Conservation (phyloP, 108 stramenopile species). For the Nitzschia putrida region DNA sequence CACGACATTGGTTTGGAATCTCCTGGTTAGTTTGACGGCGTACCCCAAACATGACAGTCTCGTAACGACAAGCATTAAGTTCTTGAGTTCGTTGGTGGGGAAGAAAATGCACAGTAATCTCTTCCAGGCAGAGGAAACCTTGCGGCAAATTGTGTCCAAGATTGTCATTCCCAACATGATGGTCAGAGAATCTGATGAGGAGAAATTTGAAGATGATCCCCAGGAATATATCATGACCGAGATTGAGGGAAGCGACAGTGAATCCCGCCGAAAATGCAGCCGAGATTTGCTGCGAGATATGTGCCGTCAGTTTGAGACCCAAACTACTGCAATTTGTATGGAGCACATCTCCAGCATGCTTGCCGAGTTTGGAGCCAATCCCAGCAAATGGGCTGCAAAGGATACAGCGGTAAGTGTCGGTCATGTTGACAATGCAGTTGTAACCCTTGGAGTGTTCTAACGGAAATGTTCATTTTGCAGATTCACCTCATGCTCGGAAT, state of each 20-base stretch:
- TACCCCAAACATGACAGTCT: slow-evolving; percentile 87
- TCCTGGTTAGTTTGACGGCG: slow-evolving; percentile 71
- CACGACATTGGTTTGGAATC: slow-evolving; percentile 85
- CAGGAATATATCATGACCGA: slow-evolving; percentile 94
- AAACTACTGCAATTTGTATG: slow-evolving; percentile 82
- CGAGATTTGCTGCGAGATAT: slow-evolving; percentile 91
- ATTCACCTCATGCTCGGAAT: slow-evolving; percentile 94
- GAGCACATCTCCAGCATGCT: slow-evolving; percentile 87
- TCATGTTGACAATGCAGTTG: neutral
- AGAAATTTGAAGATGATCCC: slow-evolving; percentile 96
- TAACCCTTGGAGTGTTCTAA: neutral
- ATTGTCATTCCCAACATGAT: slow-evolving; percentile 96
- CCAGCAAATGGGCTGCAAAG: slow-evolving; percentile 85
- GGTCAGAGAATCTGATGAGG: slow-evolving; percentile 87
- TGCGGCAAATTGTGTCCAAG: slow-evolving; percentile 85
- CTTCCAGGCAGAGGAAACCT: slow-evolving; percentile 77
- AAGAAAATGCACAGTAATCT: slow-evolving; percentile 88
- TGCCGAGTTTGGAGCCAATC: slow-evolving; percentile 58
- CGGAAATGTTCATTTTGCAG: slow-evolving; percentile 28
- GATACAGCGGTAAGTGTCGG: slow-evolving; percentile 83
- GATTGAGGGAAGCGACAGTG: slow-evolving; percentile 93
- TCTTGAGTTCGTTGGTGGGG: slow-evolving; percentile 81
- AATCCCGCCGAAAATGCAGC: slow-evolving; percentile 90
- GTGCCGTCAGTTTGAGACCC: slow-evolving; percentile 88
- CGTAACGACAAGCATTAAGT: slow-evolving; percentile 90